phyloP scores from a whole-genome alignment of 2,329 filamentous ascomycete species.

The Clathrospora elynae region DNA sequence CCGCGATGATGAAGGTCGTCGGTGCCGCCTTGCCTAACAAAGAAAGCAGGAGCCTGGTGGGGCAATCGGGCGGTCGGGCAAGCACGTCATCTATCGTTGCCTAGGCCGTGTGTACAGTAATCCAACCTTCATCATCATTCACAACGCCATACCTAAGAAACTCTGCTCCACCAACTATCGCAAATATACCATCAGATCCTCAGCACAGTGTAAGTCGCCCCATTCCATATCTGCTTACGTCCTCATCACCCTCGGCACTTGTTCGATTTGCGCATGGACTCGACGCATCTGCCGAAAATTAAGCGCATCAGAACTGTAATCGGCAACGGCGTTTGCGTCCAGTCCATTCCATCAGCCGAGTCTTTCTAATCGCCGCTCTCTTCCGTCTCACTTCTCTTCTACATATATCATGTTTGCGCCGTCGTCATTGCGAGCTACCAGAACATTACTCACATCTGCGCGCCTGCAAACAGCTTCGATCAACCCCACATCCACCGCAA shows the following conservation, averaged over 20 bases:
- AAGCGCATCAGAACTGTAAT: conserved; percentile 38
- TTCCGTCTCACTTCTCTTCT: conserved; percentile 28
- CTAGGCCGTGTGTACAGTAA: conserved; percentile 24
- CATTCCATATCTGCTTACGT: conserved; percentile 4
- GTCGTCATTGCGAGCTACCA: conserved; percentile 42
- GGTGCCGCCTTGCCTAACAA: conserved; percentile 10
- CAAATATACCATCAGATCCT: conserved; percentile 21
- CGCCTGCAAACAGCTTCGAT: conserved; percentile 44
- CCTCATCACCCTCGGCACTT: conserved; percentile 11
- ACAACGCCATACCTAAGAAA: conserved; percentile 16
- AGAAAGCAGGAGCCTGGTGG: conserved; percentile 19
- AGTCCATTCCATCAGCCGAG: conserved; percentile 42
- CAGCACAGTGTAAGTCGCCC: conserved; percentile 34
- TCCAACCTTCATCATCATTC: conserved; percentile 32
- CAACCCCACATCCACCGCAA: conserved; percentile 32
- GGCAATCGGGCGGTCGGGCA: conserved; percentile 25
- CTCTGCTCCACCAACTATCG: conserved; percentile 15
- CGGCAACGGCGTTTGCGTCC: conserved; percentile 29
- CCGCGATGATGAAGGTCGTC: not conserved
- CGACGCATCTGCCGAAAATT: conserved; percentile 39
- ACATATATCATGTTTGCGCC: conserved; percentile 50
- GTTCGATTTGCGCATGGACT: conserved; percentile 32
- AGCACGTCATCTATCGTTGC: conserved; percentile 28
- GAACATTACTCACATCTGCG: conserved; percentile 52
- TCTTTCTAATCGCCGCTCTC: conserved; percentile 43